Conservation (phyloP, 768 basidiomycete species). For the Podaxis pistillaris region DNA sequence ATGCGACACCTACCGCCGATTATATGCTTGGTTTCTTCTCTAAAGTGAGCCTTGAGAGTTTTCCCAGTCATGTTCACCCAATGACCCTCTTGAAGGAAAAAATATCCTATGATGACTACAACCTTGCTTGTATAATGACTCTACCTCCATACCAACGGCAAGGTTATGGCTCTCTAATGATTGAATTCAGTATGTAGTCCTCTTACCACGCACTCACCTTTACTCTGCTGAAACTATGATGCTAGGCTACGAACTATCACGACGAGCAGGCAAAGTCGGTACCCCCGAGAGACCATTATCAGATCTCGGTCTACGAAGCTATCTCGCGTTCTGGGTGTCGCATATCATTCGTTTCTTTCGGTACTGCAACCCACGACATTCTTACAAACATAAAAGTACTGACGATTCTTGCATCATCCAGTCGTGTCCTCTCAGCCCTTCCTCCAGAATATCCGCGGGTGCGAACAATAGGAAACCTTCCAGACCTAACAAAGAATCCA, state of each 20-base stretch:
- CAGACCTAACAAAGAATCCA: constrained; percentile 36
- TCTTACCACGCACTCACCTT: neutral
- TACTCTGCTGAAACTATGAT: neutral
- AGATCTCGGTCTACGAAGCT: constrained; percentile 87
- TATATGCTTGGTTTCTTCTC: constrained; percentile 77
- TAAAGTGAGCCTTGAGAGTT: constrained; percentile 37
- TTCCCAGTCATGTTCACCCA: neutral
- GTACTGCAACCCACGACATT: constrained; percentile 28
- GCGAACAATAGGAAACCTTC: constrained; percentile 41
- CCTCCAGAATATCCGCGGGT: constrained; percentile 51
- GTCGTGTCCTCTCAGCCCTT: constrained; percentile 59
- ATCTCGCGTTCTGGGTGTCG: constrained; percentile 86
- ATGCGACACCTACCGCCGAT: constrained; percentile 74
- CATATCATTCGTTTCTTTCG: constrained; percentile 83
- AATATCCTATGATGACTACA: constrained; percentile 93
- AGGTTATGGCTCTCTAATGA: constrained; percentile 93
- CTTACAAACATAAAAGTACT: neutral
- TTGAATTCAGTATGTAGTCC: constrained; percentile 85
- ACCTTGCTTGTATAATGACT: constrained; percentile 94
- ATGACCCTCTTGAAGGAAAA: constrained; percentile 67
- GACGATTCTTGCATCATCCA: constrained; percentile 16
- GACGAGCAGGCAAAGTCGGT: constrained; percentile 74
- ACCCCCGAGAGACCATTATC: constrained; percentile 96
- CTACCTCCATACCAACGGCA: constrained; percentile 90
- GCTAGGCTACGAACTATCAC: constrained; percentile 89